A percentile compares a stretch with the other conserved stretches of the same genome.
These are phyloP conservation scores for Acer campestre DNA, from an alignment of 345 rosid genomes.

Conservation along the genomic window DNA sequence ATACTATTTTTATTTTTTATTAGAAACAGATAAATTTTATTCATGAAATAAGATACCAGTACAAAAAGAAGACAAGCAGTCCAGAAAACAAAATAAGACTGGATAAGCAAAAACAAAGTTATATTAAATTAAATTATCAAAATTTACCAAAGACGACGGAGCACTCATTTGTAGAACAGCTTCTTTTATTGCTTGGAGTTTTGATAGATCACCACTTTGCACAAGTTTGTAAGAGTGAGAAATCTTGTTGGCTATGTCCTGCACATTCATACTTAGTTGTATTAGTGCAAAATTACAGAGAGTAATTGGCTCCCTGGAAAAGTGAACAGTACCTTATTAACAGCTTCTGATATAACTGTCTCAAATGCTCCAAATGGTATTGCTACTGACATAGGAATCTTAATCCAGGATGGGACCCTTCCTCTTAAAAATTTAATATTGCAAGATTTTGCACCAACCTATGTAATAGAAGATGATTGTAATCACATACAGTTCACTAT, in stretches of 20 bases:
- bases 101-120: neutral
- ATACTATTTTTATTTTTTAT: neutral
- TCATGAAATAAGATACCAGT: neutral
- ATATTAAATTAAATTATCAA: neutral
- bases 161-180: constrained; percentile 46
- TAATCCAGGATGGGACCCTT: constrained; percentile 45
- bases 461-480: constrained; percentile 15
- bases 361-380: constrained; percentile 51
- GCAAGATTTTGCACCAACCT: constrained; percentile 52
- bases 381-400: constrained; percentile 41
- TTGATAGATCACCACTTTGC: constrained; percentile 48
- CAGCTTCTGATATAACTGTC: constrained; percentile 28
- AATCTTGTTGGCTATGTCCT: constrained; percentile 50
- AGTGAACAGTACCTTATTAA: constrained; percentile 35
- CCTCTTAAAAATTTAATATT: constrained; percentile 38
- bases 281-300: neutral
- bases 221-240: constrained; percentile 32
- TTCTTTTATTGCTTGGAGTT: constrained; percentile 52
- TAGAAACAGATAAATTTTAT: neutral
- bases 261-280: constrained; percentile 12
- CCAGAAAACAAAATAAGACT: neutral
- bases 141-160: constrained; percentile 34
- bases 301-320: constrained; percentile 1
- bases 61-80: neutral
- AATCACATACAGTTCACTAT: constrained; percentile 4